Base-by-base conservation (phyloP, 495 filamentous ascomycete genomes). In the Aspergillus sclerotiicarbonarius region DNA sequence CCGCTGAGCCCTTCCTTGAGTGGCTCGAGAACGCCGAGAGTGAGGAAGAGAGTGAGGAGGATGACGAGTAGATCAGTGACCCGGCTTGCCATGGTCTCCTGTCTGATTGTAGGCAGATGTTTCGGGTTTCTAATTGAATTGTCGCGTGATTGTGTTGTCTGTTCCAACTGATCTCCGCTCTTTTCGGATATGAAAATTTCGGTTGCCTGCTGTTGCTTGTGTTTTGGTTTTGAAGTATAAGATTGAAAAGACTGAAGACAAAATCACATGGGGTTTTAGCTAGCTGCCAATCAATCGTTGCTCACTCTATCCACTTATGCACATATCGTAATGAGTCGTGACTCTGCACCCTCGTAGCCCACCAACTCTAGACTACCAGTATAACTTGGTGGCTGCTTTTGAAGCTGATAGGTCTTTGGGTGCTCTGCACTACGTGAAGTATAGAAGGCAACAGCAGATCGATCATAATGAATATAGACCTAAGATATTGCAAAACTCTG, bases 11-110 rank as follows among this genome's bases (percentile, higher is more conserved):
- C 49, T 97, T 98, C 84, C 81, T 97, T 62, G 87, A 84, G 61
- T 97, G 94, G 94, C 90, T 98, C 35, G 83, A 90, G 66, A 91
- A 84, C 66, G 95, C 94, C 50, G 91, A 94, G 71, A 89, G 88
- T 68, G 92, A 95, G 59, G 90, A 95, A 56, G 90, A 92, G 15
- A 82, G 83, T 20, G 83, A 84, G 16, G 85, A 88, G 16, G 87
- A 77, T 18, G 77, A 80, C 53, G 77, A 82, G 54, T 75, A 70
- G 56, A 60, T 41, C 29, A 15, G 32, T 37, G 12, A 20, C 46
- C 41, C 4, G 5, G 35, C 52, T 5, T 48, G 37, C 33, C 6
- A 25, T 9, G 5, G 16, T 44, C 7, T 9, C 30, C 33, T 32
- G 37, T 13, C 46, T 50, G 35, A 19, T 29, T 54, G 9, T 45